Percentiles rank a stretch among this genome's conserved stretches.
Conservation (phyloP, 768 basidiomycete species). For the Rickenella mellea region DNA sequence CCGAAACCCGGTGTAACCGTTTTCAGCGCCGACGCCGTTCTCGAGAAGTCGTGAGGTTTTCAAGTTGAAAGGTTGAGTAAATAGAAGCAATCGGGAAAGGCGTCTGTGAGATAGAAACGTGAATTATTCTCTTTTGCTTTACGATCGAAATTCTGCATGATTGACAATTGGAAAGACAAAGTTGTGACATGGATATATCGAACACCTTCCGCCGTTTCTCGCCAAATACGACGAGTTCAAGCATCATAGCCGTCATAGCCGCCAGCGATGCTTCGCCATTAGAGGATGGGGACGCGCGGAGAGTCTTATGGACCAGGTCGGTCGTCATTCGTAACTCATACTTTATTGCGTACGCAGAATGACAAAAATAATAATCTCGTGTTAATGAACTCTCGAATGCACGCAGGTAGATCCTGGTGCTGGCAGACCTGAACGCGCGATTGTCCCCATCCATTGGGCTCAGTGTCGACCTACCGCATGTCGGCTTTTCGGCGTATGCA, state of each 20-base stretch:
- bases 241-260: constrained; percentile 59
- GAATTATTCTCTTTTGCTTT: too few relatives aligned
- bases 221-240: constrained; percentile 60
- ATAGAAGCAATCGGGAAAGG: too few relatives aligned
- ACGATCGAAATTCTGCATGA: too few relatives aligned
- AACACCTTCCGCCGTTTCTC: constrained; percentile 50
- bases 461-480: constrained; percentile 42
- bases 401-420: constrained; percentile 51
- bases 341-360: too few relatives aligned
- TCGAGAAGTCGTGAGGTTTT: constrained; percentile 18
- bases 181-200: too few relatives aligned
- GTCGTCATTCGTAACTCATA: too few relatives aligned
- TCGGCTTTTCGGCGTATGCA: constrained; percentile 52
- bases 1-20: constrained; percentile 41
- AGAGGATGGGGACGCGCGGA: constrained; percentile 26
- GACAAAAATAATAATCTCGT: too few relatives aligned
- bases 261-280: constrained; percentile 75
- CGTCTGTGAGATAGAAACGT: too few relatives aligned
- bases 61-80: too few relatives aligned
- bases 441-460: constrained; percentile 48
- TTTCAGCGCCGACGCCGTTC: constrained; percentile 49
- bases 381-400: too few relatives aligned
- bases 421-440: constrained; percentile 43
- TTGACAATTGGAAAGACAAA: too few relatives aligned
- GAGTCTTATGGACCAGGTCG: constrained; percentile 50